A percentile compares a stretch with the other conserved stretches of the same genome.
Conservation (phyloP, 2,329 filamentous ascomycete species). For the Geoglossum cookeanum region DNA sequence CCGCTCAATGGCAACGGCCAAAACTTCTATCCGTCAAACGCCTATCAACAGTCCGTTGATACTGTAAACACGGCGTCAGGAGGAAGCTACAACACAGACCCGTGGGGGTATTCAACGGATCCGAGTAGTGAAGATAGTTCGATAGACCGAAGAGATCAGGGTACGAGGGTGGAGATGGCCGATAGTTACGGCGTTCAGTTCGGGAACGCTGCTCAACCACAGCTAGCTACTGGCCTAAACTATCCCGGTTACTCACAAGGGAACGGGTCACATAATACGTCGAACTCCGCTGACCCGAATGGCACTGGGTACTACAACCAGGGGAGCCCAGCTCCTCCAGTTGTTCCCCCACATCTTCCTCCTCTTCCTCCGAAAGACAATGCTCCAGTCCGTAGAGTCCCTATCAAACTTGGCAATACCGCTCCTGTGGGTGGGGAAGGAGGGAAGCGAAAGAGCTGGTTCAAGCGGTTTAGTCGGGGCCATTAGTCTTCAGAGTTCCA, state of each 20-base stretch:
- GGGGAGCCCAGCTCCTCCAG: constrained; percentile 6
- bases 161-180: constrained; percentile 31
- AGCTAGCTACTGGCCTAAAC: background rate
- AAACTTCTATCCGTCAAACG: constrained; percentile 27
- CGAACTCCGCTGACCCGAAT: constrained; percentile 18
- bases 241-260: background rate
- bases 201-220: background rate
- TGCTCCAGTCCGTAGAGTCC: constrained; percentile 8
- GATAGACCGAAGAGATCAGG: constrained; percentile 50
- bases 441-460: constrained; percentile 82
- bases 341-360: constrained; percentile 8
- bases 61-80: constrained; percentile 64
- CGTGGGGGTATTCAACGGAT: constrained; percentile 64
- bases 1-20: constrained; percentile 17
- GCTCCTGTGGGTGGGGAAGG: constrained; percentile 2
- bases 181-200: constrained; percentile 17
- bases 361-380: constrained; percentile 11
- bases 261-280: background rate
- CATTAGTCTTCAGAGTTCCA: constrained; percentile 11
- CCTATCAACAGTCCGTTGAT: constrained; percentile 65
- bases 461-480: constrained; percentile 61
- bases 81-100: constrained; percentile 50
- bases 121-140: constrained; percentile 90
- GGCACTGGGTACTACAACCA: background rate
- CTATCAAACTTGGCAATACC: constrained; percentile 12